Conservation (phyloP, 345 rosid species). For the Nasturtium officinale region DNA sequence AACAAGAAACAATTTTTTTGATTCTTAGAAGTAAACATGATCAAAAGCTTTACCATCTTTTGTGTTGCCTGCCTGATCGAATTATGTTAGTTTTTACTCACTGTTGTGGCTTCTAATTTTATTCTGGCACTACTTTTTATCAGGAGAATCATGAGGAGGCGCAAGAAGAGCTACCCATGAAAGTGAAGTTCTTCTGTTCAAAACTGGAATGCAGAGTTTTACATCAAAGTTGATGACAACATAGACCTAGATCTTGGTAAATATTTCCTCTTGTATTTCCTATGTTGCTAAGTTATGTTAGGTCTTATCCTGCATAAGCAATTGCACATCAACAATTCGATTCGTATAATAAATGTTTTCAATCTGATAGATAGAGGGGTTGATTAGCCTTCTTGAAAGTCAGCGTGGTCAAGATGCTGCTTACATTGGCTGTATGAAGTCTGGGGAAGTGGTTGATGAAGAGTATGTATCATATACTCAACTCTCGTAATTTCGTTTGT, state of each 20-base stretch:
- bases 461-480: slow-evolving; percentile 50
- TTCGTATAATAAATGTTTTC: slow-evolving; percentile 28
- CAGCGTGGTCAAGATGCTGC: slow-evolving; percentile 75
- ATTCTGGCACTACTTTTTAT: background rate
- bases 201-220: slow-evolving; percentile 95
- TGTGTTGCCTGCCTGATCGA: background rate
- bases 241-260: slow-evolving; percentile 83
- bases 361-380: slow-evolving; percentile 56
- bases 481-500: slow-evolving; percentile 14
- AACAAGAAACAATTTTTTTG: slow-evolving; percentile 66
- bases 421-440: slow-evolving; percentile 97
- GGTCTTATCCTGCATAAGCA: background rate
- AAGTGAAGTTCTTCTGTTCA: slow-evolving; percentile 82
- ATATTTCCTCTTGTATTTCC: slow-evolving; percentile 29
- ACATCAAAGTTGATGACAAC: slow-evolving; percentile 83
- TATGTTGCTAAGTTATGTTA: background rate
- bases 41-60: background rate
- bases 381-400: slow-evolving; percentile 68
- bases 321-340: background rate
- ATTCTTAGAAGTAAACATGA: slow-evolving; percentile 67
- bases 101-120: slow-evolving; percentile 8
- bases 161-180: slow-evolving; percentile 85
- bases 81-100: background rate
- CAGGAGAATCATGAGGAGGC: slow-evolving; percentile 98
- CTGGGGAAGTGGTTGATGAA: slow-evolving; percentile 82